Conservation (phyloP, 148 eudicot genomes). For the Nepenthes mirabilis region DNA sequence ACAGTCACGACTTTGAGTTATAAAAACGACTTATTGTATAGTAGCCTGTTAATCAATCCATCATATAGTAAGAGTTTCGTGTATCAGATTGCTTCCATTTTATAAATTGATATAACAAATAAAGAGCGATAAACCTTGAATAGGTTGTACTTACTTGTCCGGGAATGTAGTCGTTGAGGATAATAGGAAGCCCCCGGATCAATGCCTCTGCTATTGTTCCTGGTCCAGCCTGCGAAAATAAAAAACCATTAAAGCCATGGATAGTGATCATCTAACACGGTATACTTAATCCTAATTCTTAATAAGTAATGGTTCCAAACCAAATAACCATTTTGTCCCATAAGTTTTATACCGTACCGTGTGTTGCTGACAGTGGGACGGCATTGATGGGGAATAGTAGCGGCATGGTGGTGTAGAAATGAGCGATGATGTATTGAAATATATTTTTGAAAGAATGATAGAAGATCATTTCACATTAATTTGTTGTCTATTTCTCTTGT, state of each 20-base stretch:
- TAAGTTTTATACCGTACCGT: neutral
- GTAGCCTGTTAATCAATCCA: neutral
- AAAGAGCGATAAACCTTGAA: too few relatives aligned
- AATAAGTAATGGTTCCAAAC: too few relatives aligned
- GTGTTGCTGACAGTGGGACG: too few relatives aligned
- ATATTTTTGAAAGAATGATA: too few relatives aligned
- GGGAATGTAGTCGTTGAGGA: slow-evolving; percentile 92
- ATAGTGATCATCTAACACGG: neutral
- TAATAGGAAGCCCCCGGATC: slow-evolving; percentile 90
- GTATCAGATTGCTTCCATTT: too few relatives aligned
- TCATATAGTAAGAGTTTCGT: neutral
- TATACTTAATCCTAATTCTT: neutral
- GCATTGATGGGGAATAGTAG: too few relatives aligned
- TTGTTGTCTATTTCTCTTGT: too few relatives aligned
- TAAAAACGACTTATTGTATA: neutral
- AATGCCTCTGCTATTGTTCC: slow-evolving; percentile 96
- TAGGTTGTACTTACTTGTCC: slow-evolving; percentile 60
- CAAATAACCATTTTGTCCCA: too few relatives aligned
- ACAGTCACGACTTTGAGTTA: neutral
- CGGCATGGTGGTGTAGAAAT: too few relatives aligned
- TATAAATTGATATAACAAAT: too few relatives aligned
- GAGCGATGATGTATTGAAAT: too few relatives aligned
- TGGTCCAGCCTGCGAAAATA: slow-evolving; percentile 71
- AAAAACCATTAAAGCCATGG: neutral
- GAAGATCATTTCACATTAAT: too few relatives aligned